These are phyloP conservation scores for Hemileia vastatrix DNA, from an alignment of 1,284 basidiomycete genomes.

Conservation along the genomic window DNA sequence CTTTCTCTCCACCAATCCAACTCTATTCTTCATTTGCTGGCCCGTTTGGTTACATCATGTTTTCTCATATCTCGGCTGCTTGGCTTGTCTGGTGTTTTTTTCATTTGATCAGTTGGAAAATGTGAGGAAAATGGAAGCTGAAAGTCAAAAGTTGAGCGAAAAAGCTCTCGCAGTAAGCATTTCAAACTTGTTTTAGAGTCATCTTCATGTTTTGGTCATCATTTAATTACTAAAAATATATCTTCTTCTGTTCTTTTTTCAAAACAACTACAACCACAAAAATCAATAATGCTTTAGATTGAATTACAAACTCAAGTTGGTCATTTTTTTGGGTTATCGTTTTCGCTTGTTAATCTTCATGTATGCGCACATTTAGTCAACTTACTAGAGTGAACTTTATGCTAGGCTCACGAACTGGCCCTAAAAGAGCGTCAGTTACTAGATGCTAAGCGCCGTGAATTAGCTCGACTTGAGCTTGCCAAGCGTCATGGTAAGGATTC, in stretches of 20 bases:
- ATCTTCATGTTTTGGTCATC: background rate
- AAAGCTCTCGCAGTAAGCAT: slow-evolving; percentile 6
- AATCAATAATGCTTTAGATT: background rate
- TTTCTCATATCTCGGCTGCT: too few relatives aligned
- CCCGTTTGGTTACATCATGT: too few relatives aligned
- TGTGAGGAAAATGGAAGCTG: slow-evolving; percentile 15
- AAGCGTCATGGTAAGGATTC: slow-evolving; percentile 19
- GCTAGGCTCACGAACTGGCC: slow-evolving; percentile 10
- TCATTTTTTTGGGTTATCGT: background rate
- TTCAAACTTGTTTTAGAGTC: background rate
- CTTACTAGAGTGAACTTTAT: too few relatives aligned
- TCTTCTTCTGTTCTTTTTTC: background rate
- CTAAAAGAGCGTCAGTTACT: slow-evolving; percentile 15
- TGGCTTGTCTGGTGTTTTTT: too few relatives aligned
- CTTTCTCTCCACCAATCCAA: background rate
- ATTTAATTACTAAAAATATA: background rate
- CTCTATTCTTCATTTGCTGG: background rate
- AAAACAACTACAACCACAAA: too few relatives aligned
- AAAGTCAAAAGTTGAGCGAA: slow-evolving; percentile 20
- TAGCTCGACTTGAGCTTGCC: slow-evolving; percentile 15
- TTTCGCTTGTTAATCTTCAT: background rate
- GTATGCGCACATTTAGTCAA: background rate
- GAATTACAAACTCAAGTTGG: background rate
- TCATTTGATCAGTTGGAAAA: slow-evolving; percentile 14
- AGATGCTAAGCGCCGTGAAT: slow-evolving; percentile 14